phyloP scores from a whole-genome alignment of 352 stramenopile genomes.

The Phytophthora ohioensis region DNA sequence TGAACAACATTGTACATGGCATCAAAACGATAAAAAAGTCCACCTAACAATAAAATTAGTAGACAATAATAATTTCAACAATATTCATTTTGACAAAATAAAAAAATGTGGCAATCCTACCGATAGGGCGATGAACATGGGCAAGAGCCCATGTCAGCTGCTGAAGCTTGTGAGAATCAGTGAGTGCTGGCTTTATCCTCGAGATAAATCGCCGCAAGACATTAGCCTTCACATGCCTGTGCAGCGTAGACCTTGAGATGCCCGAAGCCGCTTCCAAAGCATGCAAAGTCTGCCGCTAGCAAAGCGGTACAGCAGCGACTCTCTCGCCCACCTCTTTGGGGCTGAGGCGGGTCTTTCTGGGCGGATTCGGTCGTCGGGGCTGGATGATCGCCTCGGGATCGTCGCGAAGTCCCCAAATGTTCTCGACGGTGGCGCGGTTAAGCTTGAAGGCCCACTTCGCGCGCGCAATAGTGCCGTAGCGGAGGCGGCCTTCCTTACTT shows the following conservation, averaged over 20 bases:
- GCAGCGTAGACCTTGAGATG: neutral
- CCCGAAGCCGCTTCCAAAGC: neutral
- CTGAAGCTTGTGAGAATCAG: slow-evolving; percentile 2
- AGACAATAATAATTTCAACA: neutral
- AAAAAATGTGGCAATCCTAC: too few relatives aligned
- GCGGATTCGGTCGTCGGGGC: too few relatives aligned
- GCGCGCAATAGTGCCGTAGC: too few relatives aligned
- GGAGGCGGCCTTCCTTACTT: too few relatives aligned
- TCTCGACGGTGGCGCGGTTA: too few relatives aligned
- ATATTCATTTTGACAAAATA: too few relatives aligned
- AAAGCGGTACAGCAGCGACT: neutral
- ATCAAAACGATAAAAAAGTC: slow-evolving; percentile 2
- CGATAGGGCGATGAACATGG: slow-evolving; percentile 1
- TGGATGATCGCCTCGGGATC: too few relatives aligned
- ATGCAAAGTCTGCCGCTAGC: neutral
- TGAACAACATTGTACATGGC: slow-evolving; percentile 24
- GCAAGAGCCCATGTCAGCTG: slow-evolving; percentile 8
- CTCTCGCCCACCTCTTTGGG: too few relatives aligned
- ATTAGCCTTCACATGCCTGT: neutral
- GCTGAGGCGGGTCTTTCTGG: too few relatives aligned
- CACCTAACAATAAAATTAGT: slow-evolving; percentile 9
- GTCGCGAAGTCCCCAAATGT: too few relatives aligned
- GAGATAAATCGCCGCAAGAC: neutral
- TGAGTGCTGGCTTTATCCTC: neutral
- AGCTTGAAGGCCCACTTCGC: too few relatives aligned